phyloP scores from a whole-genome alignment of 345 rosid genomes.

The Physaria fendleri region DNA sequence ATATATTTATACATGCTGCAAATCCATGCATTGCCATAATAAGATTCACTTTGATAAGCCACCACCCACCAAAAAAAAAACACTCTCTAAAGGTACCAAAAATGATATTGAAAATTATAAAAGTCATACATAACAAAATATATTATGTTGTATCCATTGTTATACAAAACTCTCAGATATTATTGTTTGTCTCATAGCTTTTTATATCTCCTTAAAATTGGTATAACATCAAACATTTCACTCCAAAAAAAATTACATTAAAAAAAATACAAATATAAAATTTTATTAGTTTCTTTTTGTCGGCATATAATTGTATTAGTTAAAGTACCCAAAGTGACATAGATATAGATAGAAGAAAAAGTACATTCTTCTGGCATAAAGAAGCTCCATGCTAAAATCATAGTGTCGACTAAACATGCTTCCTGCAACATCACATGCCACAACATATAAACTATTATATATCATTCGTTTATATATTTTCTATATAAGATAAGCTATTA shows the following conservation, averaged over 20 bases:
- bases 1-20: background rate
- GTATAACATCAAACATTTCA: too few relatives aligned
- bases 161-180: too few relatives aligned
- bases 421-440: conserved; percentile 29
- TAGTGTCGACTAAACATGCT: conserved; percentile 49
- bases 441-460: background rate
- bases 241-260: too few relatives aligned
- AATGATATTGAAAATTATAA: background rate
- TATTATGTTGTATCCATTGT: too few relatives aligned
- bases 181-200: too few relatives aligned
- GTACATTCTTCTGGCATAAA: conserved; percentile 27
- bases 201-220: too few relatives aligned
- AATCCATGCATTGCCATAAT: background rate
- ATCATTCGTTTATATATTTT: background rate
- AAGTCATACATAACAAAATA: too few relatives aligned
- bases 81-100: background rate
- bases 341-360: conserved; percentile 29
- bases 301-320: too few relatives aligned
- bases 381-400: conserved; percentile 52
- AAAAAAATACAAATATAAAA: too few relatives aligned
- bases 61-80: background rate
- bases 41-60: background rate
- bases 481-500: background rate
- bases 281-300: too few relatives aligned
- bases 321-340: background rate